These are phyloP conservation scores for Lipomyces spencermartinsiae DNA, from an alignment of 805 yeast species.

Conservation along the genomic window DNA sequence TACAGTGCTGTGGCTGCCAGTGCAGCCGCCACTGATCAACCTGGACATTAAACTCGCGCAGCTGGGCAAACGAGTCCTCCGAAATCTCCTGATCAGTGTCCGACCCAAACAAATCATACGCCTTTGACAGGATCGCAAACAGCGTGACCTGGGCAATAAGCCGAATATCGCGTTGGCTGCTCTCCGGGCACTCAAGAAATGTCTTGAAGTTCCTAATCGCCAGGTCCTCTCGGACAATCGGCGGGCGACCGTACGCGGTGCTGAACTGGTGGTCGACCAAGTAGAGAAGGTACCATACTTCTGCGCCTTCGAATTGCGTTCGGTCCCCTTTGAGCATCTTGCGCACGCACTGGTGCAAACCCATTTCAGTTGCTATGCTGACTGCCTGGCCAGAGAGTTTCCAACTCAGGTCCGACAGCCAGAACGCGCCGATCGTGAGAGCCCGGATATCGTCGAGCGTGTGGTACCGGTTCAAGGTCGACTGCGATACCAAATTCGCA, in stretches of 20 bases:
- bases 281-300: conserved; percentile 4
- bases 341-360: conserved; percentile 1
- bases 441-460: conserved; percentile 4
- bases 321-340: conserved; percentile 1
- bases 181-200: neutral
- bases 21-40: conserved; percentile 1
- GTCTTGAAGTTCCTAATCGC: neutral
- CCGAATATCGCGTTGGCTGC: neutral
- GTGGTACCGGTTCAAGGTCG: conserved; percentile 1
- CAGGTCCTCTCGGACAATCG: neutral
- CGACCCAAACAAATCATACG: conserved; percentile 1
- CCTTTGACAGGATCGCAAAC: neutral
- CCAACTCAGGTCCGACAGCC: conserved; percentile 12
- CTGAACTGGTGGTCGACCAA: conserved; percentile 6
- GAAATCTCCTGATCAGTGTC: conserved; percentile 6
- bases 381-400: conserved; percentile 5
- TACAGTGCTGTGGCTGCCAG: conserved; percentile 9
- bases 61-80: neutral
- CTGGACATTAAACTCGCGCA: neutral
- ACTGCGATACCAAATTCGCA: neutral
- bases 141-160: conserved; percentile 1
- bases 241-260: conserved; percentile 11
- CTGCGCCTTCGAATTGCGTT: neutral
- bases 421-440: conserved; percentile 1
- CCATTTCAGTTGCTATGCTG: conserved; percentile 6